phyloP scores from a whole-genome alignment of 2,329 filamentous ascomycete species.

The Ceratocystis alfenasii region DNA sequence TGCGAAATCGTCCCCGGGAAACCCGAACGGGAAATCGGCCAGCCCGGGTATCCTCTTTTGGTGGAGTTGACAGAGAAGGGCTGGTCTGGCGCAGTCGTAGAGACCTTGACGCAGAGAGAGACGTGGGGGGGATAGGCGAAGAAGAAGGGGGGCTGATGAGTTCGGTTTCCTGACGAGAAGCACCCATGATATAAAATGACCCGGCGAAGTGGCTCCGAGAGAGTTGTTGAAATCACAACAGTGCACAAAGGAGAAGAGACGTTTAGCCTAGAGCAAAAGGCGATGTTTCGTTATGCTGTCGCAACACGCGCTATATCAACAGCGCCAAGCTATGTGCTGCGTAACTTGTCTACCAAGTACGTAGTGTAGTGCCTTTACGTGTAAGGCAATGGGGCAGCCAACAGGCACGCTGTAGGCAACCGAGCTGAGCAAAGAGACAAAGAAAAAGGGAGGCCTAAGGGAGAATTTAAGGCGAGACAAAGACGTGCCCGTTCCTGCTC shows the following conservation, averaged over 20 bases:
- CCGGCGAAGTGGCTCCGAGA: neutral
- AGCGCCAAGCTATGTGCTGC: neutral
- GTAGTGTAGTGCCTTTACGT: neutral
- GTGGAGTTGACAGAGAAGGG: neutral
- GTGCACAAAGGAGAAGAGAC: neutral
- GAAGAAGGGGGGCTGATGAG: conserved; percentile 10
- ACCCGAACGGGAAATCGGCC: conserved; percentile 20
- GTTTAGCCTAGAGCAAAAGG: too few species aligned
- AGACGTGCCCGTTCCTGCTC: neutral
- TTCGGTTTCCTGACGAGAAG: conserved; percentile 10
- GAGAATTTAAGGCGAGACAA: neutral
- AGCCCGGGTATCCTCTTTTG: conserved; percentile 15
- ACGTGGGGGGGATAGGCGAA: conserved; percentile 1
- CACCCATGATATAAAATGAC: conserved; percentile 5
- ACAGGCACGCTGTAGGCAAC: neutral
- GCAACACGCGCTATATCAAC: neutral
- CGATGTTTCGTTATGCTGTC: neutral
- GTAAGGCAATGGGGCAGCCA: neutral
- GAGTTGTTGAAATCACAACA: neutral
- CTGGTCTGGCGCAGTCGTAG: conserved; percentile 6
- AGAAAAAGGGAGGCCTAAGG: neutral
- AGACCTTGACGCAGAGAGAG: neutral
- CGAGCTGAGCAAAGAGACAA: neutral
- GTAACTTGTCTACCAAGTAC: neutral
- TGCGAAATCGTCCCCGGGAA: conserved; percentile 15